Percentiles rank a stretch among this genome's conserved stretches.
phyloP scores from a whole-genome alignment of 2,329 filamentous ascomycete genomes.

The Sporothrix sp. region DNA sequence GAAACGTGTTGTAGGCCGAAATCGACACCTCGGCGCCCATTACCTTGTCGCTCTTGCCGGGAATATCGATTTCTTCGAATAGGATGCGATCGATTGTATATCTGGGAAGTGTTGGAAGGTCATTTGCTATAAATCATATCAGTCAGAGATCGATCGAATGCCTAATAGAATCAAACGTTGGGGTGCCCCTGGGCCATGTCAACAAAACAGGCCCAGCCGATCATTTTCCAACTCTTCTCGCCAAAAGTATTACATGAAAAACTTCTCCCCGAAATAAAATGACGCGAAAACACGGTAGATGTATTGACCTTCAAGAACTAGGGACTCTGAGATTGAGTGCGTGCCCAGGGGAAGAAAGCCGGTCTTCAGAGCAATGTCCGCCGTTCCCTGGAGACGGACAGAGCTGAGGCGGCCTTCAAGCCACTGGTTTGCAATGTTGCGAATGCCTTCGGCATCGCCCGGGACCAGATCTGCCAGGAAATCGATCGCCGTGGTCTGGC shows the following conservation, averaged over 20 bases:
- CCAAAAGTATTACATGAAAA: slow-evolving; percentile 26
- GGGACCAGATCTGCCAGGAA: slow-evolving; percentile 67
- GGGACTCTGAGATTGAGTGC: slow-evolving; percentile 62
- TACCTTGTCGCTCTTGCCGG: slow-evolving; percentile 43
- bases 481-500: slow-evolving; percentile 66
- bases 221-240: too few relatives aligned
- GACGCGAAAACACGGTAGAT: slow-evolving; percentile 55
- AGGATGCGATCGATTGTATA: slow-evolving; percentile 76
- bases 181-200: too few relatives aligned
- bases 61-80: slow-evolving; percentile 58
- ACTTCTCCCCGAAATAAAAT: slow-evolving; percentile 52
- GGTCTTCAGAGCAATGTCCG: slow-evolving; percentile 63
- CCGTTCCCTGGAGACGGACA: slow-evolving; percentile 63
- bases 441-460: slow-evolving; percentile 67
- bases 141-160: slow-evolving; percentile 24
- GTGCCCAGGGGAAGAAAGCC: slow-evolving; percentile 71
- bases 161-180: too few relatives aligned
- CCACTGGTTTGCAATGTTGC: slow-evolving; percentile 78
- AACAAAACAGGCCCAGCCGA: too few relatives aligned
- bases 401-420: slow-evolving; percentile 65
- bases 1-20: slow-evolving; percentile 64
- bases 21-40: slow-evolving; percentile 75
- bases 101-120: slow-evolving; percentile 67
- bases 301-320: slow-evolving; percentile 75
- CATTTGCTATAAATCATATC: slow-evolving; percentile 42